phyloP scores from a whole-genome alignment of 345 rosid genomes.

The Hypericum androsaemum region DNA sequence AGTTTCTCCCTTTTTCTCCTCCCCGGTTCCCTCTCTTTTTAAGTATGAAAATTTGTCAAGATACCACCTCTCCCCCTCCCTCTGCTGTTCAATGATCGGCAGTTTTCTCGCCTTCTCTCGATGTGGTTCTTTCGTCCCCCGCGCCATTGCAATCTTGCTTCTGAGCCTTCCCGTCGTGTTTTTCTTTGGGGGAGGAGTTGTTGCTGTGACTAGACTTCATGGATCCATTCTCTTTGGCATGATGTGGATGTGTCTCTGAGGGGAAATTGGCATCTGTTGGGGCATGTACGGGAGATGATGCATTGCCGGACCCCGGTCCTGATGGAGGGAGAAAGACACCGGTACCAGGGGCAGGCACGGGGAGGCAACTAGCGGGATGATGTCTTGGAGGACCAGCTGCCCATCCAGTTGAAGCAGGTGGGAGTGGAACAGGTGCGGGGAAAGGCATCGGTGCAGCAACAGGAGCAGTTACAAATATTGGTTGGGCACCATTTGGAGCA shows the following conservation, averaged over 20 bases:
- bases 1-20: conserved; percentile 12
- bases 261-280: conserved; percentile 14
- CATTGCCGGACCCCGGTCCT: conserved; percentile 38
- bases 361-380: conserved; percentile 45
- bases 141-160: conserved; percentile 35
- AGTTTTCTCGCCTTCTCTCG: conserved; percentile 20
- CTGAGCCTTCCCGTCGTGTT: conserved; percentile 14
- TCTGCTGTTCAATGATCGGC: conserved; percentile 13
- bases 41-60: conserved; percentile 17
- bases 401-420: conserved; percentile 56
- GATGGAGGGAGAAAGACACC: conserved; percentile 93
- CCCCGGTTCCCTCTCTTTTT: conserved; percentile 10
- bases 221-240: conserved; percentile 23
- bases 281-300: conserved; percentile 26
- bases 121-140: conserved; percentile 15
- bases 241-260: conserved; percentile 13
- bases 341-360: conserved; percentile 50
- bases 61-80: too few relatives aligned
- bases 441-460: conserved; percentile 47
- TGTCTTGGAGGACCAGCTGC: conserved; percentile 53
- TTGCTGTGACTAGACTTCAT: conserved; percentile 17
- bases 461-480: conserved; percentile 37
- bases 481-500: conserved; percentile 40
- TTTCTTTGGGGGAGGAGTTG: conserved; percentile 17
- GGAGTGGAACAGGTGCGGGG: conserved; percentile 47